A percentile compares a stretch with the other conserved stretches of the same genome.
These are phyloP conservation scores for Houttuynia cordata DNA, from an alignment of 164 flowering plant genomes.

Conservation along the genomic window DNA sequence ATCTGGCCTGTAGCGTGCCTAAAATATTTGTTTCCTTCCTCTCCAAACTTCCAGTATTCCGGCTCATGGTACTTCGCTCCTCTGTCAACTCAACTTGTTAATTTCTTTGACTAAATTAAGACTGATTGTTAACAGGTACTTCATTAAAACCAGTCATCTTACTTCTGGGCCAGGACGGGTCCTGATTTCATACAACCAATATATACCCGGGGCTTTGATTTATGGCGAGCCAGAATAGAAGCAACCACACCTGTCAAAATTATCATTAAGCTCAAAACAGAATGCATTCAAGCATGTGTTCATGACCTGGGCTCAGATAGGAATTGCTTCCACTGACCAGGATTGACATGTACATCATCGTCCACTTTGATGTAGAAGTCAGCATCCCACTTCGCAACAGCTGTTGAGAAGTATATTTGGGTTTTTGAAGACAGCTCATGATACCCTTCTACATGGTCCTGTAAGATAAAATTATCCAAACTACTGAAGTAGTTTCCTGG, in stretches of 20 bases:
- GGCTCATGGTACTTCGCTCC: conserved; percentile 94
- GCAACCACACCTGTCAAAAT: conserved; percentile 57
- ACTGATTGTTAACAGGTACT: background rate
- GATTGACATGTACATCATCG: conserved; percentile 91
- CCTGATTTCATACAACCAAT: conserved; percentile 99
- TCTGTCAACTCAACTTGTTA: conserved; percentile 19
- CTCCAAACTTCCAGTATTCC: conserved; percentile 97
- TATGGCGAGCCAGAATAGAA: conserved; percentile 71
- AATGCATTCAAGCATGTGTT: background rate
- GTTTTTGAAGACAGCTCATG: conserved; percentile 87
- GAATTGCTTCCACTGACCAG: conserved; percentile 36
- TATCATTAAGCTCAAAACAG: background rate
- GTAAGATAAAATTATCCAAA: conserved; percentile 13
- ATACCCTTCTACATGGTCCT: conserved; percentile 94
- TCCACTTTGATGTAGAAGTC: conserved; percentile 91
- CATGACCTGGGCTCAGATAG: background rate
- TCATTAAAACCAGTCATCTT: conserved; percentile 11
- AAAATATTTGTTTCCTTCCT: conserved; percentile 90
- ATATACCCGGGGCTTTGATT: conserved; percentile 76
- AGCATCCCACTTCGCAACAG: conserved; percentile 93
- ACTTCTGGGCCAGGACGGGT: conserved; percentile 82
- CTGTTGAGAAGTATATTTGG: conserved; percentile 75
- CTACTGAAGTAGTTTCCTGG: background rate
- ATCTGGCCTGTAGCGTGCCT: conserved; percentile 95
- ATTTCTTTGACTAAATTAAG: background rate